These are phyloP conservation scores for Aspergillus versicolor DNA, from an alignment of 2,329 filamentous ascomycete species.

Conservation along the genomic window DNA sequence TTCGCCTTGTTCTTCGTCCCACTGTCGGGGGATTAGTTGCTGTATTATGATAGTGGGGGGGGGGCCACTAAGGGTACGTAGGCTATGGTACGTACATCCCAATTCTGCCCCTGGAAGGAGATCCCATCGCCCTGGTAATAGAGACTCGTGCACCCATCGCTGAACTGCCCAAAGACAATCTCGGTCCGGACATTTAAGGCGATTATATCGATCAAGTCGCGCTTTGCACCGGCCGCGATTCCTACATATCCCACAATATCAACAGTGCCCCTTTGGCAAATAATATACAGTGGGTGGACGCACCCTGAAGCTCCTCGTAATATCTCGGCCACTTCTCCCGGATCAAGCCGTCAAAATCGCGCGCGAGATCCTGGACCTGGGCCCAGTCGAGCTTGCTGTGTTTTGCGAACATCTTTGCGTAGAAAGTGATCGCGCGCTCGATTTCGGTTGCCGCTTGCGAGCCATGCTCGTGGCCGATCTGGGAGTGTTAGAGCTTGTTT, in stretches of 20 bases:
- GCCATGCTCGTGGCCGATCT: slow-evolving; percentile 6
- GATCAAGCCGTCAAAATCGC: slow-evolving; percentile 43
- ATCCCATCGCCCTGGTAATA: slow-evolving; percentile 41
- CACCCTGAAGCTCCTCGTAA: slow-evolving; percentile 33
- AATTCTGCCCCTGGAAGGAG: slow-evolving; percentile 55
- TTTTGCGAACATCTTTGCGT: slow-evolving; percentile 6
- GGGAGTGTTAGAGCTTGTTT: neutral
- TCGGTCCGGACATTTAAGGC: slow-evolving; percentile 57
- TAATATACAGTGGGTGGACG: too few species aligned
- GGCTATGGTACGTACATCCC: slow-evolving; percentile 44
- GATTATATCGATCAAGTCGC: slow-evolving; percentile 48
- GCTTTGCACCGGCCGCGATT: slow-evolving; percentile 42
- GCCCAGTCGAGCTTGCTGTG: slow-evolving; percentile 44
- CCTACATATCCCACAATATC: neutral
- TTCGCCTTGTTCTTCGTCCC: slow-evolving; percentile 1
- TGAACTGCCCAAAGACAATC: slow-evolving; percentile 54
- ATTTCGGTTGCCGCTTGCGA: neutral
- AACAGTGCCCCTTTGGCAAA: too few species aligned
- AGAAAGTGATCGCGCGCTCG: neutral
- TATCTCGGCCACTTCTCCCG: slow-evolving; percentile 30
- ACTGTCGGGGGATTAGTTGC: slow-evolving; percentile 1
- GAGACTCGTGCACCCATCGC: slow-evolving; percentile 55
- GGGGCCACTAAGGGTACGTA: too few species aligned
- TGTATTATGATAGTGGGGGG: too few species aligned
- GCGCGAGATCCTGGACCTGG: slow-evolving; percentile 45